Base-by-base conservation (phyloP, 768 basidiomycete genomes). In the Mycena sanguinolenta region DNA sequence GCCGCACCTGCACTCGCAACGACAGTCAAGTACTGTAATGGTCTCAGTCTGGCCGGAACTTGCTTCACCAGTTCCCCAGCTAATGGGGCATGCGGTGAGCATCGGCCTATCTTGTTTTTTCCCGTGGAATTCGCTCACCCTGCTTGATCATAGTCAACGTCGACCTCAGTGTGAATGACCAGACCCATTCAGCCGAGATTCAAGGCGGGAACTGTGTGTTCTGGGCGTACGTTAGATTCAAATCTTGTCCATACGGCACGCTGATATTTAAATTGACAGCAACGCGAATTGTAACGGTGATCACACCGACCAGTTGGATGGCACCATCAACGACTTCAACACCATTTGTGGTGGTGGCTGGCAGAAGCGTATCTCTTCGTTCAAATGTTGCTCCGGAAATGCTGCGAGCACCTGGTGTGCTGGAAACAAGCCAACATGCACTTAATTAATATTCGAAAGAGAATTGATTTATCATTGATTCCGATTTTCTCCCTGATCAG, bases 111-210 rank as follows among this genome's bases (percentile, higher is more conserved):
- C 34, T 57, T 25, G 34, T 57, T 57, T 36, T 17, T 6, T 36
- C 21, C 21, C n/a, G 55, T 38, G 55, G 34, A 57, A 57, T 57
- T 38, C 21, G 34, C 34, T 57, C 55, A 57, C 34, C 55, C 34
- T 57, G 32, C 34, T 57, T 5, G 32, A 36, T 57, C 34, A 57
- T 57, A 42, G 57, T 42, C 57, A 58, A 58, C 25, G 57, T 58
- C 57, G 57, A 58, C 36, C 57, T 58, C 57, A 42, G 38, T 38
- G 57, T 58, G 38, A 58, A 58, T 42, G 57, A 58, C 57, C 57
- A 58, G 14, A 58, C 57, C 57, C 36, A 58, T 27, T 58, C 57
- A 16, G 57, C 57, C 14, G 3, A 58, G 38, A 39, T 58, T 42
- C 13, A 39, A 17, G 19, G 38, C 57, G 38, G 57, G 57, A 58